A percentile compares a stretch with the other conserved stretches of the same genome.
Evolutionary conservation across 768 basidiomycete species (phyloP).

Genomic region (Suillus subluteus): DNA sequence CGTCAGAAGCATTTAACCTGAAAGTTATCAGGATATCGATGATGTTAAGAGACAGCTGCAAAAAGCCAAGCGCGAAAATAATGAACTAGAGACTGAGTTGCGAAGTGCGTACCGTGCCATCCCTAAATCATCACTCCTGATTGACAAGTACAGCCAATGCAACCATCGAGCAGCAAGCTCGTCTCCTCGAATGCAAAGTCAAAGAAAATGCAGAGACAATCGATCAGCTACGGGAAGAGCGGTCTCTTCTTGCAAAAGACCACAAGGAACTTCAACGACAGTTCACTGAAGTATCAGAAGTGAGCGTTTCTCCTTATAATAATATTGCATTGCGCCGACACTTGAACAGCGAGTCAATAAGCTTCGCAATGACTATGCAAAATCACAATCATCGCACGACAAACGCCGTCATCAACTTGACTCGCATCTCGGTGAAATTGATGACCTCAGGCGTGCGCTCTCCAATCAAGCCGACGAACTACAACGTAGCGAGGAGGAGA

Average conservation of each 20-base stretch:
- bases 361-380: slow-evolving; percentile 62
- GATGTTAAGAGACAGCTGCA: slow-evolving; percentile 72
- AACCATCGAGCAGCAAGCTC: slow-evolving; percentile 74
- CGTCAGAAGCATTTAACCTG: slow-evolving; percentile 3
- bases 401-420: slow-evolving; percentile 76
- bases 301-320: slow-evolving; percentile 32
- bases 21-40: slow-evolving; percentile 69
- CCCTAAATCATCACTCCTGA: slow-evolving; percentile 18
- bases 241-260: slow-evolving; percentile 66
- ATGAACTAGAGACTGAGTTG: slow-evolving; percentile 72
- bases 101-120: slow-evolving; percentile 51
- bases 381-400: slow-evolving; percentile 69
- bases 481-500: slow-evolving; percentile 65
- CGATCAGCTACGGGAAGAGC: slow-evolving; percentile 77
- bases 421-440: slow-evolving; percentile 69
- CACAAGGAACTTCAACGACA: slow-evolving; percentile 75
- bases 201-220: slow-evolving; percentile 71
- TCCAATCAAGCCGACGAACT: slow-evolving; percentile 64
- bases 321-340: not conserved
- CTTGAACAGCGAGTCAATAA: slow-evolving; percentile 56
- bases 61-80: slow-evolving; percentile 72
- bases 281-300: slow-evolving; percentile 70
- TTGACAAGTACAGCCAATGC: slow-evolving; percentile 50
- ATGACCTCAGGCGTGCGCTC: slow-evolving; percentile 72
- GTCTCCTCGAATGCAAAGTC: slow-evolving; percentile 67